These are phyloP conservation scores for Cordyceps javanica DNA, from an alignment of 2,329 filamentous ascomycete genomes.

Conservation along the genomic window DNA sequence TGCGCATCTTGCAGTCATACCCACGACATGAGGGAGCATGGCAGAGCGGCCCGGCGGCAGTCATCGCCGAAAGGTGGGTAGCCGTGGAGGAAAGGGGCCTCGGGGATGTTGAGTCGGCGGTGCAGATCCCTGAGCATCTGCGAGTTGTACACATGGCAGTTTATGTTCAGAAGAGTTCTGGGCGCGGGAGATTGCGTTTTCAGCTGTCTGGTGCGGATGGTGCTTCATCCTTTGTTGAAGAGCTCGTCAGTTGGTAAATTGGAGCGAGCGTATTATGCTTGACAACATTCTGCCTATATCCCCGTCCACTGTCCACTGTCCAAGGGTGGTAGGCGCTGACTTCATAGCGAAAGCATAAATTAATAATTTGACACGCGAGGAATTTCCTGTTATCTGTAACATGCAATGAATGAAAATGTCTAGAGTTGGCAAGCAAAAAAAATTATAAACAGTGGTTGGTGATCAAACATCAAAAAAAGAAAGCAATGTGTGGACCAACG, in stretches of 20 bases:
- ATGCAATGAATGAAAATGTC: too few relatives aligned
- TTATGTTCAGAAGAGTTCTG: background rate
- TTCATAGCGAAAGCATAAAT: too few relatives aligned
- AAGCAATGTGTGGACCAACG: slow-evolving; percentile 3
- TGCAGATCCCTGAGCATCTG: background rate
- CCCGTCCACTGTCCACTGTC: too few relatives aligned
- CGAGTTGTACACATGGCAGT: background rate
- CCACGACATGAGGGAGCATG: slow-evolving; percentile 1
- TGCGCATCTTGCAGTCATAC: background rate
- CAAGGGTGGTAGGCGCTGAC: too few relatives aligned
- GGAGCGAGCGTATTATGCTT: too few relatives aligned
- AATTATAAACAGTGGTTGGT: too few relatives aligned
- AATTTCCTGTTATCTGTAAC: too few relatives aligned
- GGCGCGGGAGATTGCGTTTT: background rate
- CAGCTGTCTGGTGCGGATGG: background rate
- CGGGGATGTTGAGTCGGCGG: background rate
- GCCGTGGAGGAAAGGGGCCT: background rate
- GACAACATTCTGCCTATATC: too few relatives aligned
- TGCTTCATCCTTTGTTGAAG: background rate
- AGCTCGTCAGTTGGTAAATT: background rate
- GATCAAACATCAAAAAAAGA: too few relatives aligned
- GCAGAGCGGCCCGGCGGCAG: slow-evolving; percentile 5
- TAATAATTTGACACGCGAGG: too few relatives aligned
- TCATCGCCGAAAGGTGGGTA: background rate
- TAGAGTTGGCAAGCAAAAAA: background rate